phyloP scores from a whole-genome alignment of 2,329 filamentous ascomycete species.

The Pseudonectria foliicola region DNA sequence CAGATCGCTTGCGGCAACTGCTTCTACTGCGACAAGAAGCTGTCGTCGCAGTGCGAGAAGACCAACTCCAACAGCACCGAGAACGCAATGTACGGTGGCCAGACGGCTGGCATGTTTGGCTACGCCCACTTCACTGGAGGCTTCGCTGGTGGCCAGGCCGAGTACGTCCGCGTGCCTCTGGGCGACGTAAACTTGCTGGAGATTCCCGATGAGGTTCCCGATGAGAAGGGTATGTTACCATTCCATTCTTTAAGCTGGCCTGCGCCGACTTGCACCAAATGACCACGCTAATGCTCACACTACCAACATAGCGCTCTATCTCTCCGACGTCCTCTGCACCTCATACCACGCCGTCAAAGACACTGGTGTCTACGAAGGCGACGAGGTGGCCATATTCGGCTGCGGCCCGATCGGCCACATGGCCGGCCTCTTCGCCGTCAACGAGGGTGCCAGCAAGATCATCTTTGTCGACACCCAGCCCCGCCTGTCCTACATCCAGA shows the following conservation, averaged over 20 bases:
- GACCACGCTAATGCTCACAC: too few species aligned
- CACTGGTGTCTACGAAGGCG: conserved; percentile 69
- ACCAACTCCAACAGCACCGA: conserved; percentile 68
- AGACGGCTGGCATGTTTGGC: conserved; percentile 67
- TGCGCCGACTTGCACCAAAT: too few species aligned
- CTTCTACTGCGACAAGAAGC: conserved; percentile 71
- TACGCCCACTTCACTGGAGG: conserved; percentile 77
- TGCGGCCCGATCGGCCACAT: conserved; percentile 84
- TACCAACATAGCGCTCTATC: conserved; percentile 46
- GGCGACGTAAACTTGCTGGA: conserved; percentile 76
- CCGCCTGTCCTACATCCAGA: conserved; percentile 61
- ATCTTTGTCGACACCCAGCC: conserved; percentile 73
- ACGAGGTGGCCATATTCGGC: conserved; percentile 78
- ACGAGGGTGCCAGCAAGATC: conserved; percentile 66
- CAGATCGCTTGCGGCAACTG: conserved; percentile 72
- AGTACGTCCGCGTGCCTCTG: conserved; percentile 76
- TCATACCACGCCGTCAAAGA: conserved; percentile 79
- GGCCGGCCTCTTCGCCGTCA: conserved; percentile 65
- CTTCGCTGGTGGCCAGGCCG: conserved; percentile 80
- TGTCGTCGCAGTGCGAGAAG: conserved; percentile 71
- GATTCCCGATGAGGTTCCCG: conserved; percentile 70
- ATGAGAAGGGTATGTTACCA: conserved; percentile 65
- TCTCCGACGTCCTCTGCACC: conserved; percentile 74
- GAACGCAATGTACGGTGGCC: conserved; percentile 71
- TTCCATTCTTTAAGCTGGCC: too few species aligned